A percentile compares a stretch with the other conserved stretches of the same genome.
Conservation (phyloP, 2,329 filamentous ascomycete genomes). For the Paecilomyces fulvus region DNA sequence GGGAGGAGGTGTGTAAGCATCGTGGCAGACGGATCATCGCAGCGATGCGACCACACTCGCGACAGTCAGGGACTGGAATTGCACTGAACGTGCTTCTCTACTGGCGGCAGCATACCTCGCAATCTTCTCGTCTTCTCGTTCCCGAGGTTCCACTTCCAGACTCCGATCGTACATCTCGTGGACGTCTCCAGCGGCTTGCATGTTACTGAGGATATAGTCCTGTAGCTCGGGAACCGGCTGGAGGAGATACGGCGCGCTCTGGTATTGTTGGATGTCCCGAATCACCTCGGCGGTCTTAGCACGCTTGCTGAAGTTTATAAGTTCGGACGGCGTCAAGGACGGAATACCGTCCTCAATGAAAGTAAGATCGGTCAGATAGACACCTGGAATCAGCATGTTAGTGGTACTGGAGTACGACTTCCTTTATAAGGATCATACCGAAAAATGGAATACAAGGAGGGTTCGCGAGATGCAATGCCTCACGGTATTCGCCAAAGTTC, state of each 20-base stretch:
- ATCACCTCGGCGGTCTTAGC: constrained; percentile 98
- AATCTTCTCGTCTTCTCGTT: constrained; percentile 98
- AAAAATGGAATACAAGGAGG: constrained; percentile 98
- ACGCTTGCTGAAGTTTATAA: constrained; percentile 98
- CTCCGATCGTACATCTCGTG: constrained; percentile 99
- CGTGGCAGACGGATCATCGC: constrained; percentile 16
- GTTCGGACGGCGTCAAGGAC: constrained; percentile 86
- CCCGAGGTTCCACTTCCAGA: constrained; percentile 82
- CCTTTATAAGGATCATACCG: constrained; percentile 47
- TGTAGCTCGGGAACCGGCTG: constrained; percentile 86
- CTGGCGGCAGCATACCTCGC: constrained; percentile 62
- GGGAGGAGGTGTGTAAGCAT: neutral
- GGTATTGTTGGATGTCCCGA: constrained; percentile 96
- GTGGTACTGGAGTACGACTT: neutral
- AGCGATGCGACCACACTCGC: constrained; percentile 24
- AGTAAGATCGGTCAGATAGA: constrained; percentile 93
- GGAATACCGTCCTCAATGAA: constrained; percentile 99
- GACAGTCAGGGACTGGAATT: constrained; percentile 14
- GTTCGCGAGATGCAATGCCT: constrained; percentile 83
- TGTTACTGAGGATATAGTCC: constrained; percentile 93
- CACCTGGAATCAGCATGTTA: constrained; percentile 47
- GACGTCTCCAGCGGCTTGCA: constrained; percentile 90
- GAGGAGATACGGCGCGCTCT: constrained; percentile 91
- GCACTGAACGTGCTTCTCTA: constrained; percentile 25
- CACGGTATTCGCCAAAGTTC: constrained; percentile 95